These are phyloP conservation scores for Dioscorea alata DNA, from an alignment of 106 monocot genomes.

Conservation along the genomic window DNA sequence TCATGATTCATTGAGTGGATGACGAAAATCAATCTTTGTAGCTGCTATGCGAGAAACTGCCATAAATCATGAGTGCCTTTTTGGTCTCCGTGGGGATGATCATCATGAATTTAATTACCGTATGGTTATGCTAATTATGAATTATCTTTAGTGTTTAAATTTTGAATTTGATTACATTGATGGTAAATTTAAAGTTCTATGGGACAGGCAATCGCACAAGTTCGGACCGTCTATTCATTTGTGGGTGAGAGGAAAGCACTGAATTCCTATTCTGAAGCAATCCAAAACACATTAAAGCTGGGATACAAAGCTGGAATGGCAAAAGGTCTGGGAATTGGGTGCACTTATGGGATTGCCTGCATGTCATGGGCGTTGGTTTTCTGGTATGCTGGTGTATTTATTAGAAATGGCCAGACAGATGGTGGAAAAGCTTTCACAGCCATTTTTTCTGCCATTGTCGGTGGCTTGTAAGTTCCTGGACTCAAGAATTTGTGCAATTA, in stretches of 20 bases:
- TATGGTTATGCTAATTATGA: too few relatives aligned
- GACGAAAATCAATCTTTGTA: too few relatives aligned
- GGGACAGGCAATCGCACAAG: constrained; percentile 83
- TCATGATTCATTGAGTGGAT: too few relatives aligned
- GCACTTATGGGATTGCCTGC: constrained; percentile 94
- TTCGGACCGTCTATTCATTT: constrained; percentile 92
- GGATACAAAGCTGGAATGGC: constrained; percentile 98
- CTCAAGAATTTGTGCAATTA: neutral
- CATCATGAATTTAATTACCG: too few relatives aligned
- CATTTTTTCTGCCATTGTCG: constrained; percentile 98
- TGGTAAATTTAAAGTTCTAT: too few relatives aligned
- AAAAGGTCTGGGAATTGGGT: constrained; percentile 97
- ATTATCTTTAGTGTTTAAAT: too few relatives aligned
- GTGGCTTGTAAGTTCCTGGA: constrained; percentile 80
- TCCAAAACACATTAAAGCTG: constrained; percentile 84
- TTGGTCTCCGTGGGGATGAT: too few relatives aligned
- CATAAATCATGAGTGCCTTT: too few relatives aligned
- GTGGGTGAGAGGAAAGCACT: constrained; percentile 79
- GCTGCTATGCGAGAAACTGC: too few relatives aligned
- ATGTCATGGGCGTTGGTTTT: constrained; percentile 98
- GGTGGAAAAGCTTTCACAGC: constrained; percentile 99
- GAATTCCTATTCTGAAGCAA: constrained; percentile 89
- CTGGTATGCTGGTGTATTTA: constrained; percentile 99
- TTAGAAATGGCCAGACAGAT: constrained; percentile 94
- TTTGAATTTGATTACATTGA: too few relatives aligned